Evolutionary conservation across 768 basidiomycete species (phyloP).

Genomic region (Austroboletus festivus): DNA sequence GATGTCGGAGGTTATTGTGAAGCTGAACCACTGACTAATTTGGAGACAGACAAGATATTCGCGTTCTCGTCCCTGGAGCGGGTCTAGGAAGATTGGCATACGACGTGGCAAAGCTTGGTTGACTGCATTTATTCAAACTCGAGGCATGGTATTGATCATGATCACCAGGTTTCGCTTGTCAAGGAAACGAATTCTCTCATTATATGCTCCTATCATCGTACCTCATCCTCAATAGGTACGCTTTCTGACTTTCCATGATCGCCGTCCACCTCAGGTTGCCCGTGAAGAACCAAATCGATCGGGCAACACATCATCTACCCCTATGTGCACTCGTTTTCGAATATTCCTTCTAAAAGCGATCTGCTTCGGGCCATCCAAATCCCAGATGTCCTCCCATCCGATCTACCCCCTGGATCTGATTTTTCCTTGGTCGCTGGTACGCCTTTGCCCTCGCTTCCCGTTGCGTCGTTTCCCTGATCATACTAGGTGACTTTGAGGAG

Average conservation of each 20-base stretch:
- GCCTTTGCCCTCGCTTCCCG: conserved; percentile 6
- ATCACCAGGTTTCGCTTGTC: conserved; percentile 74
- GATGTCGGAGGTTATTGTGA: not conserved
- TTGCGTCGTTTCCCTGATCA: not conserved
- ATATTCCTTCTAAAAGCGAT: conserved; percentile 54
- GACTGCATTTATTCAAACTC: conserved; percentile 7
- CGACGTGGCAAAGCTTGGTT: conserved; percentile 82
- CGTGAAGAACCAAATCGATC: conserved; percentile 58
- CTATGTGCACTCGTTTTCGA: conserved; percentile 91
- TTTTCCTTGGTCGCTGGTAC: conserved; percentile 87
- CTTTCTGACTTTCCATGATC: not conserved
- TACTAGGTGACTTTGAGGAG: conserved; percentile 85
- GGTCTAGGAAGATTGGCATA: conserved; percentile 87
- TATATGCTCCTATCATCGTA: conserved; percentile 92
- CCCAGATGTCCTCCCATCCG: conserved; percentile 81
- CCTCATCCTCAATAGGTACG: conserved; percentile 82
- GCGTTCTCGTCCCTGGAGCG: conserved; percentile 87
- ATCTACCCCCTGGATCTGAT: conserved; percentile 57
- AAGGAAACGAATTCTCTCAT: conserved; percentile 95
- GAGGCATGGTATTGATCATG: not conserved
- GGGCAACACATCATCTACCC: conserved; percentile 78
- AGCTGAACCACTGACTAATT: not conserved
- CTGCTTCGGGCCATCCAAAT: conserved; percentile 69
- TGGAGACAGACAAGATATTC: conserved; percentile 44
- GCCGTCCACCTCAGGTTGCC: not conserved